Percentiles rank a stretch among this genome's conserved stretches.
Evolutionary conservation across 2,329 filamentous ascomycete species (phyloP).

Genomic region (Pseudocercospora fijiensis): DNA sequence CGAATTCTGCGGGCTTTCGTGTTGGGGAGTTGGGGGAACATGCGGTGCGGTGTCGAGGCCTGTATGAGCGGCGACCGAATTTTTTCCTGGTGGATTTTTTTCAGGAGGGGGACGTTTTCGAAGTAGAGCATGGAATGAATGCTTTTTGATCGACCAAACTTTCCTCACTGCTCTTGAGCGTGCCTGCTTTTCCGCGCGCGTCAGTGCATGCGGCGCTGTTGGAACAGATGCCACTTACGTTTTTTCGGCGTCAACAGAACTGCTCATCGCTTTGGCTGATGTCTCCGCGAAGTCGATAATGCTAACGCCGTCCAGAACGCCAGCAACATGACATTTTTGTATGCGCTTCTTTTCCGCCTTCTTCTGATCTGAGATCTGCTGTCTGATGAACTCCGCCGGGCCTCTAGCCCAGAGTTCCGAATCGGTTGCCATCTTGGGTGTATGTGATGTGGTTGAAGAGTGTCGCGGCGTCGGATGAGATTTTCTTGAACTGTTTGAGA

Average conservation of each 20-base stretch:
- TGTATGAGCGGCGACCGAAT: constrained; percentile 44
- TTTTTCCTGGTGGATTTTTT: constrained; percentile 46
- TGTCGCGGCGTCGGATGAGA: neutral
- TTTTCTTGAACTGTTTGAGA: neutral
- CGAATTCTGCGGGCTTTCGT: constrained; percentile 44
- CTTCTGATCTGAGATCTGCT: constrained; percentile 1
- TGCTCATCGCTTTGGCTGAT: neutral
- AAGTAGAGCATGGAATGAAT: constrained; percentile 33
- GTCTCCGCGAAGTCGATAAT: constrained; percentile 11
- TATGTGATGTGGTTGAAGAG: neutral
- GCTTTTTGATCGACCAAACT: constrained; percentile 30
- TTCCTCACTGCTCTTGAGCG: too few species aligned
- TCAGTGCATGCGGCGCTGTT: neutral
- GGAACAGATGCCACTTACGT: neutral
- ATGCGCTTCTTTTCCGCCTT: neutral
- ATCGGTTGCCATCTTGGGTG: constrained; percentile 30
- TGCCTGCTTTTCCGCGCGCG: neutral
- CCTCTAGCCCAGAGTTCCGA: neutral
- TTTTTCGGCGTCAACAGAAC: neutral
- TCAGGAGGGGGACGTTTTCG: constrained; percentile 32
- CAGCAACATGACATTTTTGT: constrained; percentile 6
- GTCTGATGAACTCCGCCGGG: constrained; percentile 8
- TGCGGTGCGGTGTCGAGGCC: constrained; percentile 40
- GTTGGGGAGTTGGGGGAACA: constrained; percentile 48
- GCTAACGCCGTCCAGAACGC: constrained; percentile 4